Evolutionary conservation across 2,329 filamentous ascomycete species (phyloP).

Genomic region (Metarhizium anisopliae): DNA sequence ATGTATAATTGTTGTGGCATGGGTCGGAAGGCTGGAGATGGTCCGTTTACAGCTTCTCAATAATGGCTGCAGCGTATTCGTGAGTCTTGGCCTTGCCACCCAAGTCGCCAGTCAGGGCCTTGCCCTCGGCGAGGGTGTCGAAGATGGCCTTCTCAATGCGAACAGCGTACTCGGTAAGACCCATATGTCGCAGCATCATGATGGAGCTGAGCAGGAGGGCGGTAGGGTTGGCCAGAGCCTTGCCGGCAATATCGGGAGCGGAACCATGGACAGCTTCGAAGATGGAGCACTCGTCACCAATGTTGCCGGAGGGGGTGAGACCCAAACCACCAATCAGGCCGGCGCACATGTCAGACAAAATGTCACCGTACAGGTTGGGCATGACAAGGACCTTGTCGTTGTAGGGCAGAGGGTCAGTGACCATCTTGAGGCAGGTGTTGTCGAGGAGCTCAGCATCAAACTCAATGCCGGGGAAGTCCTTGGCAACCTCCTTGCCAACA

Average conservation of each 20-base stretch:
- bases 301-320: constrained; percentile 95
- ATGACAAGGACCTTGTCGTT: constrained; percentile 98
- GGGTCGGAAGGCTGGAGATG: background rate
- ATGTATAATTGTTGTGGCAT: background rate
- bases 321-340: constrained; percentile 96
- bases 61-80: constrained; percentile 91
- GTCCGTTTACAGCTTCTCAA: constrained; percentile 49
- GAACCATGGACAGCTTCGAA: constrained; percentile 99
- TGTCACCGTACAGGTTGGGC: constrained; percentile 99
- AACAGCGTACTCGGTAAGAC: constrained; percentile 71
- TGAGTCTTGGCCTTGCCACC: constrained; percentile 93
- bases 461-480: constrained; percentile 92
- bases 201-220: constrained; percentile 91
- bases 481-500: constrained; percentile 75
- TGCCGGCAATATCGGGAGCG: constrained; percentile 91
- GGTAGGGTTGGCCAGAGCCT: constrained; percentile 94
- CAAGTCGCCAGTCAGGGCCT: constrained; percentile 89
- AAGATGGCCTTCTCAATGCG: constrained; percentile 94
- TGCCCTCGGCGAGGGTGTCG: constrained; percentile 90
- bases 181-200: constrained; percentile 99
- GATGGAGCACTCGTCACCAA: constrained; percentile 97
- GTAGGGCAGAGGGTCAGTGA: constrained; percentile 91
- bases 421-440: constrained; percentile 99
- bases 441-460: constrained; percentile 97
- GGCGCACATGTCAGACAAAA: constrained; percentile 98